Evolutionary conservation across 805 yeast species (phyloP), one percentile per base, ranked within the genome.

Genomic region (Schwanniomyces sp.): DNA sequence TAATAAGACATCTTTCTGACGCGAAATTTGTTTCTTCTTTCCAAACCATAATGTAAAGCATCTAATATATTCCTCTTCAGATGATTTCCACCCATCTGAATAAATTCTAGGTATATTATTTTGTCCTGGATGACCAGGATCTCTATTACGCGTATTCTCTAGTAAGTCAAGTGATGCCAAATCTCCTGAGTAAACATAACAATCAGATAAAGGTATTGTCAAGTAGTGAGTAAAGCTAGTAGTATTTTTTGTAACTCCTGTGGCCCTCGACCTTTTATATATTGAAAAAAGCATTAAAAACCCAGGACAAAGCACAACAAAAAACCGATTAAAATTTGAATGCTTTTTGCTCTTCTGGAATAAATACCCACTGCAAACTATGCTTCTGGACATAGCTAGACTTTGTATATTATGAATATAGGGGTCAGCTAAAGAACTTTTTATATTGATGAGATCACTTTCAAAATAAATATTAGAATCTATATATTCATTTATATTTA

Each of bases 21-120:
- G 54, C 26, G 74, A 58, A 48, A 81, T 66, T 2, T 74, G 65
- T 47, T 84, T 67, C 54, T 84, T 86, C 6, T 76, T 75, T 0
- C 91, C 92, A 64, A 84, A 81, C 96, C 97, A 91, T 2, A 92
- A 55, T 0, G 94, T 88, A 57, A 92, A 91, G 52, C 94, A 82
- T 43, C 96, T 72, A 25, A 80, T 67, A n/a, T 75, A 55, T 53
- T 88, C 94, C 41, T 84, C 87, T 57, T 92, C 98, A 7, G 81
- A 72, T 2, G 95, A 85, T 52, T 75, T 79, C 90, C 95, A 86
- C 0, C 97, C 97, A 64, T 91, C 96, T 1, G 77, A 67, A 59
- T 87, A 91, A 0, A 86, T 70, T 30, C 95, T 70, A 0, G 97
- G 96, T 27, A 86, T 60, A 0, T 84, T 67, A 41, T 77, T 75